Percentiles rank a stretch among this genome's conserved stretches.
Conservation (phyloP, 1,284 basidiomycete genomes). For the Ganoderma lingzhi region DNA sequence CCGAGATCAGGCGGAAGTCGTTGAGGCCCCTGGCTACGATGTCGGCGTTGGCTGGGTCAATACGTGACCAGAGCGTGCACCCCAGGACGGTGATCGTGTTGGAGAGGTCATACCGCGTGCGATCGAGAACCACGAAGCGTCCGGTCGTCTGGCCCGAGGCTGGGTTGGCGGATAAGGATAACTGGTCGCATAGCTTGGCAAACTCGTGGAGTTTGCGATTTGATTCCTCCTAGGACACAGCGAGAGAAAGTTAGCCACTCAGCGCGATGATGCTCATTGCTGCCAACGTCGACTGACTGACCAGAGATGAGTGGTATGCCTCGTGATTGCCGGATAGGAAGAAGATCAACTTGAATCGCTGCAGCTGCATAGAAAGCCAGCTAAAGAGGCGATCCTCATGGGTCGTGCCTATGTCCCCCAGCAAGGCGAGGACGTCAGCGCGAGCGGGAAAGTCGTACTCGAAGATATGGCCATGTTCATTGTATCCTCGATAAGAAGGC, state of each 20-base stretch:
- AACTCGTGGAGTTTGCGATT: constrained; percentile 21
- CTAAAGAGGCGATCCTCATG: constrained; percentile 43
- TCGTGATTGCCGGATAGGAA: constrained; percentile 49
- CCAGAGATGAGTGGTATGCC: constrained; percentile 34
- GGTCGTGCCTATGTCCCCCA: constrained; percentile 49
- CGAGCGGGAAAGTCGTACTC: constrained; percentile 42
- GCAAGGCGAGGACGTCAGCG: constrained; percentile 45
- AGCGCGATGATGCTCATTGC: neutral
- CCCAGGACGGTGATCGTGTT: constrained; percentile 46
- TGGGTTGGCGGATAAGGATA: neutral
- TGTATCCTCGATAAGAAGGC: neutral
- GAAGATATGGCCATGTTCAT: constrained; percentile 23
- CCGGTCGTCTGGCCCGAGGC: constrained; percentile 27
- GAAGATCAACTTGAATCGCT: constrained; percentile 44
- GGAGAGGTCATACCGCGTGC: constrained; percentile 46
- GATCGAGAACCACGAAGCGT: constrained; percentile 45
- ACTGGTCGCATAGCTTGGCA: constrained; percentile 12
- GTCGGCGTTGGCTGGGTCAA: constrained; percentile 40
- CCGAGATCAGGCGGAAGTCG: constrained; percentile 44
- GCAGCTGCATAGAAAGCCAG: constrained; percentile 44
- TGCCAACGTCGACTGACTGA: constrained; percentile 18
- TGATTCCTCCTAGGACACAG: constrained; percentile 22
- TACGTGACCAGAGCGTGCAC: constrained; percentile 50
- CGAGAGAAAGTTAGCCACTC: neutral
- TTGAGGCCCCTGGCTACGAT: constrained; percentile 39